Percentiles rank a stretch among this genome's conserved stretches.
These are phyloP conservation scores for Pythium vanterpoolii DNA, from an alignment of 352 stramenopile species.

Conservation along the genomic window DNA sequence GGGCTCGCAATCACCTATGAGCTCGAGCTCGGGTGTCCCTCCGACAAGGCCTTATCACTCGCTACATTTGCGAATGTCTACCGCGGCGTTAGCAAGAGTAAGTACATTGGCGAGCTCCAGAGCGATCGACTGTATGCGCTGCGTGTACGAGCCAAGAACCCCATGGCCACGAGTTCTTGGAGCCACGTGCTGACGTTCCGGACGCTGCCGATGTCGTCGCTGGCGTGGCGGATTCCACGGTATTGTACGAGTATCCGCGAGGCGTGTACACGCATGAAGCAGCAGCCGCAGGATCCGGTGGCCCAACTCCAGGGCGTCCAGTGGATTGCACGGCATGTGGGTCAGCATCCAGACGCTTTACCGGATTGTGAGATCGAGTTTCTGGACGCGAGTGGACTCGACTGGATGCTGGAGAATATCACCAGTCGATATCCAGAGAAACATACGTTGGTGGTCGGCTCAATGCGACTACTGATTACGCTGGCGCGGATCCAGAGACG, in stretches of 20 bases:
- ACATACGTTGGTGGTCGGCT: not conserved
- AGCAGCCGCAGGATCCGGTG: constrained; percentile 24
- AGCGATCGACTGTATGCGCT: constrained; percentile 46
- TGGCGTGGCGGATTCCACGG: constrained; percentile 46
- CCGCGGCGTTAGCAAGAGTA: constrained; percentile 26
- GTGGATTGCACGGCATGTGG: constrained; percentile 50
- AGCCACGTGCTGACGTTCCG: constrained; percentile 44
- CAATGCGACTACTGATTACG: constrained; percentile 7
- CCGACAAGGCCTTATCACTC: constrained; percentile 9
- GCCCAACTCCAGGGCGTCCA: constrained; percentile 38
- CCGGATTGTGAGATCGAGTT: constrained; percentile 22
- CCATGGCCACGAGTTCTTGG: constrained; percentile 52
- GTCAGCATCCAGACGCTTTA: constrained; percentile 12
- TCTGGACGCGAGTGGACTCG: constrained; percentile 7
- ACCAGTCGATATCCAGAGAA: not conserved
- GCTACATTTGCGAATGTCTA: constrained; percentile 47
- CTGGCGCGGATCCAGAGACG: not conserved
- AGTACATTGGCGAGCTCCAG: constrained; percentile 31
- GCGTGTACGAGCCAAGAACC: constrained; percentile 44
- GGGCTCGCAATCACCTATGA: constrained; percentile 45
- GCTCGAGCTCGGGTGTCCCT: constrained; percentile 49
- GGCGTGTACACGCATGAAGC: constrained; percentile 36
- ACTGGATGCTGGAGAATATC: constrained; percentile 8
- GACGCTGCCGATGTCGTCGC: constrained; percentile 45
- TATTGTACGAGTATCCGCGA: constrained; percentile 48